phyloP scores from a whole-genome alignment of 1,284 basidiomycete genomes.

The Gymnopus androsaceus region DNA sequence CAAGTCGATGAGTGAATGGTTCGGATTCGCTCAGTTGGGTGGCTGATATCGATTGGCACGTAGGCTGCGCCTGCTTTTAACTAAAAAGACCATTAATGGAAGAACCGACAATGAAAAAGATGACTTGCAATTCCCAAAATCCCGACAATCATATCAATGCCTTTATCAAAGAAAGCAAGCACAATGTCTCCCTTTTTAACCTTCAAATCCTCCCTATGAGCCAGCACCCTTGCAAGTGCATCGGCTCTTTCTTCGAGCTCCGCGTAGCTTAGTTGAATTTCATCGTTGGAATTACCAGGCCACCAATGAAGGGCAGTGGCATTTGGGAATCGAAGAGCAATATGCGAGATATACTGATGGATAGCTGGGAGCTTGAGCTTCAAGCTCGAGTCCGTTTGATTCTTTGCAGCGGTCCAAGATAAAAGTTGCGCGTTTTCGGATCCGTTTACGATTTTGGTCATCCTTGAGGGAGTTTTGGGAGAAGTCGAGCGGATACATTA shows the following conservation, averaged over 20 bases:
- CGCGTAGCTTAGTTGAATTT: not conserved
- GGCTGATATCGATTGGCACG: slow-evolving; percentile 10
- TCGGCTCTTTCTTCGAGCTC: not conserved
- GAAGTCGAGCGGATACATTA: too few species aligned
- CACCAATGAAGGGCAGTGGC: not conserved
- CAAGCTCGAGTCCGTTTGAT: too few species aligned
- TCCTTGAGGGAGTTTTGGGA: too few species aligned
- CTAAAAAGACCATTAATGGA: not conserved
- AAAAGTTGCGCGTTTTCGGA: too few species aligned
- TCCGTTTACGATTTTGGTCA: too few species aligned
- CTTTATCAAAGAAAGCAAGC: slow-evolving; percentile 5
- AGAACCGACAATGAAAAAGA: not conserved
- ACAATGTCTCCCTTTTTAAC: slow-evolving; percentile 5
- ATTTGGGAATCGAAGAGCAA: not conserved
- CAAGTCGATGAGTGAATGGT: not conserved
- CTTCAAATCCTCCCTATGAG: not conserved
- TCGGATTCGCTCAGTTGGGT: slow-evolving; percentile 13
- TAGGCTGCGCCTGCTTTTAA: slow-evolving; percentile 17
- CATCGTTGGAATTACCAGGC: too few species aligned
- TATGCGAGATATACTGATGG: too few species aligned
- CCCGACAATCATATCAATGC: slow-evolving; percentile 14
- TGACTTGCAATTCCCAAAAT: slow-evolving; percentile 8
- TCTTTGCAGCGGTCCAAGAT: too few species aligned
- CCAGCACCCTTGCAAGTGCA: not conserved
- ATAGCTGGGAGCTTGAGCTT: too few species aligned